phyloP scores from a whole-genome alignment of 129 eudicot species.

The Heracleum sosnowskyi region DNA sequence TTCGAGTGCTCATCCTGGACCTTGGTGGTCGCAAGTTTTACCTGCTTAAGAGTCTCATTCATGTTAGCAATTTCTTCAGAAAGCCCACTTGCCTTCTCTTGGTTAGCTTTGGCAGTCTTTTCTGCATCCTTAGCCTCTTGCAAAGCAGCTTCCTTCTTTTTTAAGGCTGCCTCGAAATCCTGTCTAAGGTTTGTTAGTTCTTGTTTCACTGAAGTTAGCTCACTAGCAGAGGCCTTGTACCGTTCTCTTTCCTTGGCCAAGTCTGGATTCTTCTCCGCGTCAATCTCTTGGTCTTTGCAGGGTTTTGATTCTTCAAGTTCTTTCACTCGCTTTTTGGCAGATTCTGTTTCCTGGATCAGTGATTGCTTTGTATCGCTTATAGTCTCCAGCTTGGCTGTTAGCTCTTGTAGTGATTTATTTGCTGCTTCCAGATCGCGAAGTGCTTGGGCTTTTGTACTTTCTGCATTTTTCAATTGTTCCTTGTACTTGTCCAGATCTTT shows the following conservation, averaged over 20 bases:
- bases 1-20: slow-evolving; percentile 45
- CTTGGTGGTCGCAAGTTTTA: slow-evolving; percentile 36
- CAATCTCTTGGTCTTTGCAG: slow-evolving; percentile 25
- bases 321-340: slow-evolving; percentile 46
- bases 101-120: slow-evolving; percentile 39
- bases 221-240: slow-evolving; percentile 55
- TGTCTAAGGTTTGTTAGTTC: slow-evolving; percentile 68
- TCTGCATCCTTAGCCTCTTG: slow-evolving; percentile 71
- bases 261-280: slow-evolving; percentile 23
- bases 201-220: slow-evolving; percentile 57
- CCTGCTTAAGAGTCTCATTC: slow-evolving; percentile 40
- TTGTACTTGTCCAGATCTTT: slow-evolving; percentile 65
- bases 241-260: slow-evolving; percentile 37
- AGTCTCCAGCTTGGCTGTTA: slow-evolving; percentile 55
- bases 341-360: slow-evolving; percentile 48
- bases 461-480: slow-evolving; percentile 46
- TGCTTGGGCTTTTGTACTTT: slow-evolving; percentile 53
- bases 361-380: slow-evolving; percentile 65
- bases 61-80: slow-evolving; percentile 41
- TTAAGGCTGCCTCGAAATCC: slow-evolving; percentile 68
- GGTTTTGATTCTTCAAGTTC: slow-evolving; percentile 42
- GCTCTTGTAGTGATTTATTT: slow-evolving; percentile 41
- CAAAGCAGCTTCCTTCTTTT: slow-evolving; percentile 44
- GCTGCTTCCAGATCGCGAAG: slow-evolving; percentile 63
- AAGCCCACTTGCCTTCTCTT: slow-evolving; percentile 45